These are phyloP conservation scores for Komagataella mondaviorum DNA, from an alignment of 805 yeast species.

Conservation along the genomic window DNA sequence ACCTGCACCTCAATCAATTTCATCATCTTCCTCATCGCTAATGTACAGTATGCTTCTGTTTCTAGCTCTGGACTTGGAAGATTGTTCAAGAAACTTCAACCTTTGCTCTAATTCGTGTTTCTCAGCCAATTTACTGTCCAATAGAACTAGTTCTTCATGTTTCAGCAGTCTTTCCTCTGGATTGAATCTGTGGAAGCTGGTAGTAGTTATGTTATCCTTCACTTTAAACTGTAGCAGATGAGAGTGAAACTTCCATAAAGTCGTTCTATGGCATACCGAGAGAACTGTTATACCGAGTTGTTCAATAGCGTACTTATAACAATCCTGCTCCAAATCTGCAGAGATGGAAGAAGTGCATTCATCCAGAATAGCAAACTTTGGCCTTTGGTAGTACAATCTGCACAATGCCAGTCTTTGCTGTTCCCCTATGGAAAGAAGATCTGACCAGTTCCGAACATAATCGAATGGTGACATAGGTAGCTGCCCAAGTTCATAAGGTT, in stretches of 20 bases:
- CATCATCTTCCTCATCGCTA: not conserved
- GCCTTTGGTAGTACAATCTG: conserved; percentile 78
- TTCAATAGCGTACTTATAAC: conserved; percentile 70
- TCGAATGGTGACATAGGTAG: conserved; percentile 38
- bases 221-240: conserved; percentile 77
- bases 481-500: conserved; percentile 9
- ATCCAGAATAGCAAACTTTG: conserved; percentile 88
- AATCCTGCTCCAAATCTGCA: conserved; percentile 78
- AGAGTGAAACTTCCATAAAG: conserved; percentile 86
- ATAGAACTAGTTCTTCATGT: conserved; percentile 63
- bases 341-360: conserved; percentile 95
- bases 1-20: not conserved
- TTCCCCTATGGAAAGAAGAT: conserved; percentile 78
- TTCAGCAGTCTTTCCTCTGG: conserved; percentile 59
- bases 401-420: conserved; percentile 93
- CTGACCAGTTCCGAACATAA: conserved; percentile 70
- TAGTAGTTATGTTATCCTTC: conserved; percentile 24
- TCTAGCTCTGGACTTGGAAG: conserved; percentile 5
- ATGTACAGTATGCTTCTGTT: not conserved
- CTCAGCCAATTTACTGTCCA: conserved; percentile 61
- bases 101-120: conserved; percentile 56
- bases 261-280: conserved; percentile 87
- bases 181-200: conserved; percentile 42
- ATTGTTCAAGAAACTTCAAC: conserved; percentile 39
- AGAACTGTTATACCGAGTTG: conserved; percentile 65